phyloP scores from a whole-genome alignment of 2,329 filamentous ascomycete species.

The Stachybotrys echinatus region DNA sequence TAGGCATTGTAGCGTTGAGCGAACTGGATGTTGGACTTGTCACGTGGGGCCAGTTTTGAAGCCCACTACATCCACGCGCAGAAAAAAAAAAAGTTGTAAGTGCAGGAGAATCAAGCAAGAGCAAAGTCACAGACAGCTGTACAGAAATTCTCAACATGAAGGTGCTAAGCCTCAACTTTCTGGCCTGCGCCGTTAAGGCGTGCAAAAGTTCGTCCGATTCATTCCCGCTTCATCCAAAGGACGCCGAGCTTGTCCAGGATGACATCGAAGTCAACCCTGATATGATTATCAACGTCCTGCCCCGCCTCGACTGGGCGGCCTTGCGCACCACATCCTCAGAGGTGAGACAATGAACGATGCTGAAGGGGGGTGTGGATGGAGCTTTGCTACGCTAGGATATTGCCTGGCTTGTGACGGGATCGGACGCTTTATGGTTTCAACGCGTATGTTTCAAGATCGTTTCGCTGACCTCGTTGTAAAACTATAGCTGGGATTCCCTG shows the following conservation, averaged over 20 bases:
- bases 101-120: slow-evolving; percentile 6
- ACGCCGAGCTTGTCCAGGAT: slow-evolving; percentile 85
- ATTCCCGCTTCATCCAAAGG: slow-evolving; percentile 87
- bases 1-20: no score
- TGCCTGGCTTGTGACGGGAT: no score
- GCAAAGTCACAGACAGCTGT: not conserved
- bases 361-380: no score
- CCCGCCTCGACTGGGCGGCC: slow-evolving; percentile 83
- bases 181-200: slow-evolving; percentile 91
- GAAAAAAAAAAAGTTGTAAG: slow-evolving; percentile 26
- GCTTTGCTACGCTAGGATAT: no score
- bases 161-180: slow-evolving; percentile 89
- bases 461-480: slow-evolving; percentile 5
- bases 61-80: slow-evolving; percentile 2
- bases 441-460: slow-evolving; percentile 3
- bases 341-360: slow-evolving; percentile 44
- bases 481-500: slow-evolving; percentile 69
- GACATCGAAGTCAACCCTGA: slow-evolving; percentile 76
- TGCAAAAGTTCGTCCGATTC: slow-evolving; percentile 78
- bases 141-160: slow-evolving; percentile 59
- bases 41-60: slow-evolving; percentile 20
- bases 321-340: slow-evolving; percentile 71
- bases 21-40: no score
- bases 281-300: slow-evolving; percentile 79
- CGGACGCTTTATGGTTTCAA: not conserved